Base-by-base conservation (phyloP, 306 rosid genomes). In the Dalbergia cultrata region DNA sequence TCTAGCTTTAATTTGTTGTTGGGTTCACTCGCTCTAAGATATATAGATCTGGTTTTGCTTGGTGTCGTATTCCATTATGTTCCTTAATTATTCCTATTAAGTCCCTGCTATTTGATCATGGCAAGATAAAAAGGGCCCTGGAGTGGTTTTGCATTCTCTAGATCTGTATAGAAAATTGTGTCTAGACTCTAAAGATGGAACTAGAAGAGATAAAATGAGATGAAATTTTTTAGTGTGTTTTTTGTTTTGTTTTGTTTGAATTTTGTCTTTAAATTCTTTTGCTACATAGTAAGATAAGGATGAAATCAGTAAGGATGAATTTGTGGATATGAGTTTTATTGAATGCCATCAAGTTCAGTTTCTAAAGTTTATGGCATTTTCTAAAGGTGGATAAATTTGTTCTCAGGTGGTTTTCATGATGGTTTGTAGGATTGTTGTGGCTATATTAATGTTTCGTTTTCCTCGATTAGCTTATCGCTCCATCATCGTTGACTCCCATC, bases 1-100 rank as follows among this genome's bases (percentile, higher is more conserved):
- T 76, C 70, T 76, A 76, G 74, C 74, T 62, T 70, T 6, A 63
- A 35, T 83, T 72, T 66, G 80, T 58, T 83, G 13, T 14, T 72
- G 66, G 79, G 22, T 45, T 21, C 19, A 12, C 64, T 68, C 61
- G 17, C 50, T 75, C 4, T 75, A 50, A 59, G 72, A 67, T 47
- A 26, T 13, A 59, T 74, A 69, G 67, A 68, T 39, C 77, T 69
- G 44, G 60, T 69, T 69, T 59, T n/a, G 3, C 26, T 67, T 39
- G 58, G 49, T 77, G 33, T n/a, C 19, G 3, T 41, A n/a, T 43
- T 64, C 10, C n/a, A 19, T 81, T 75, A 0, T 58, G 73, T 52
- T 9, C 44, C 50, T 62, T 62, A 61, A 53, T 47, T 16, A n/a
- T 16, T 1, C 45, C n/a, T 37, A 7, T 34, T 26, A 34, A 41